Evolutionary conservation across 441 rosid genomes (phyloP).

Genomic region (Pelargonium myrrhifolium): DNA sequence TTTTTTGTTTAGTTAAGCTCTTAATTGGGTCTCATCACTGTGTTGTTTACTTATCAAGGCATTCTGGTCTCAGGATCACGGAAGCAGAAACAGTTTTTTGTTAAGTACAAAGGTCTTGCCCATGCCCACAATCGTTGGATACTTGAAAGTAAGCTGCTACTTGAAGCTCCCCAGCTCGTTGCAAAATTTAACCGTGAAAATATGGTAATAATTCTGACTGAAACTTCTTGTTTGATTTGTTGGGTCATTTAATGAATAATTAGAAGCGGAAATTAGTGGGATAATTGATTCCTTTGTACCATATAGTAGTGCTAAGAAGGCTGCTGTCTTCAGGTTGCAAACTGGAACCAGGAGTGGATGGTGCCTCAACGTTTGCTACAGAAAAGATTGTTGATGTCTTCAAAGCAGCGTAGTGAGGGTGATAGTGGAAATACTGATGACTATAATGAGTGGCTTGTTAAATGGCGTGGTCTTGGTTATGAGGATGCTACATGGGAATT

Average conservation of each 20-base stretch:
- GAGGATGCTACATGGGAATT: constrained; percentile 60
- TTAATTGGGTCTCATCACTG: not conserved
- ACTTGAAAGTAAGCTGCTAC: constrained; percentile 32
- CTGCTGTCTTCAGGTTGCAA: constrained; percentile 26
- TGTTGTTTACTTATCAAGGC: constrained; percentile 10
- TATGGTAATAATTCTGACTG: constrained; percentile 29
- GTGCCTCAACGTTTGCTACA: constrained; percentile 48
- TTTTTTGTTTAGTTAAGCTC: constrained; percentile 10
- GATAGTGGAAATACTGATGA: constrained; percentile 5
- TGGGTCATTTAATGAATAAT: not conserved
- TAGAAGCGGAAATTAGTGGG: not conserved
- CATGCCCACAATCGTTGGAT: constrained; percentile 50
- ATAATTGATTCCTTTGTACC: constrained; percentile 2
- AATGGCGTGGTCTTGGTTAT: constrained; percentile 58
- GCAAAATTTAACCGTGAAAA: constrained; percentile 34
- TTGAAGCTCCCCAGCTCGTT: constrained; percentile 41
- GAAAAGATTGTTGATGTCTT: constrained; percentile 25
- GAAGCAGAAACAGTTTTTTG: constrained; percentile 33
- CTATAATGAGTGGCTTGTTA: constrained; percentile 51
- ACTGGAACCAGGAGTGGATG: constrained; percentile 43
- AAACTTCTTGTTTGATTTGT: not conserved
- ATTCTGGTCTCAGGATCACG: constrained; percentile 24
- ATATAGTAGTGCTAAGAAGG: constrained; percentile 1
- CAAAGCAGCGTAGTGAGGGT: constrained; percentile 21
- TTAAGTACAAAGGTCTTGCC: constrained; percentile 45